Conservation (phyloP, 345 rosid species). For the Euphorbia tirucalli region DNA sequence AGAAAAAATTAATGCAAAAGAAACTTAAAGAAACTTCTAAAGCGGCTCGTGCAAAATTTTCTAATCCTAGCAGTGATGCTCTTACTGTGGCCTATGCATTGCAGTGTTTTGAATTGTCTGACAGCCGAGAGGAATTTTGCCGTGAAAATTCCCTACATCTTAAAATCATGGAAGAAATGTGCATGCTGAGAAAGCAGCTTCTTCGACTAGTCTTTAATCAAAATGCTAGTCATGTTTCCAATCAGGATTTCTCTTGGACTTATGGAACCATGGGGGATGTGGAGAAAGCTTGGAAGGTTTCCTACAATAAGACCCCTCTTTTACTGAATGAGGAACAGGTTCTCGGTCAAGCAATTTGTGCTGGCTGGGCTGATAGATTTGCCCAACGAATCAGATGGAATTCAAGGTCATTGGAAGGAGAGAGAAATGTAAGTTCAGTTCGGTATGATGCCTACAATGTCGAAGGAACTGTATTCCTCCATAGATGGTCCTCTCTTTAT, state of each 20-base stretch:
- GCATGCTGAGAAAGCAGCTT: slow-evolving; percentile 80
- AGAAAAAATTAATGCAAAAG: slow-evolving; percentile 54
- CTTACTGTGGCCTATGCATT: slow-evolving; percentile 66
- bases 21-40: slow-evolving; percentile 54
- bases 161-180: slow-evolving; percentile 92
- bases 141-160: slow-evolving; percentile 53
- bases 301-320: slow-evolving; percentile 48
- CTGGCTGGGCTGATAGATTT: slow-evolving; percentile 97
- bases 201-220: slow-evolving; percentile 64
- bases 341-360: slow-evolving; percentile 72
- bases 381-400: slow-evolving; percentile 51
- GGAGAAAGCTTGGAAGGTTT: slow-evolving; percentile 63
- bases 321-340: slow-evolving; percentile 65
- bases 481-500: slow-evolving; percentile 68
- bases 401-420: slow-evolving; percentile 31
- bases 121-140: slow-evolving; percentile 48
- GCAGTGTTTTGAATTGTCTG: slow-evolving; percentile 66
- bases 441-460: slow-evolving; percentile 68
- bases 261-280: slow-evolving; percentile 64
- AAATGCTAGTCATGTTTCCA: slow-evolving; percentile 26
- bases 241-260: slow-evolving; percentile 62
- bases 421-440: slow-evolving; percentile 45
- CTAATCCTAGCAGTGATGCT: slow-evolving; percentile 81
- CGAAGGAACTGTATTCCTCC: slow-evolving; percentile 71
- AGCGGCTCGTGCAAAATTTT: slow-evolving; percentile 55